phyloP scores from a whole-genome alignment of 495 filamentous ascomycete species.

The Thozetella sp. region DNA sequence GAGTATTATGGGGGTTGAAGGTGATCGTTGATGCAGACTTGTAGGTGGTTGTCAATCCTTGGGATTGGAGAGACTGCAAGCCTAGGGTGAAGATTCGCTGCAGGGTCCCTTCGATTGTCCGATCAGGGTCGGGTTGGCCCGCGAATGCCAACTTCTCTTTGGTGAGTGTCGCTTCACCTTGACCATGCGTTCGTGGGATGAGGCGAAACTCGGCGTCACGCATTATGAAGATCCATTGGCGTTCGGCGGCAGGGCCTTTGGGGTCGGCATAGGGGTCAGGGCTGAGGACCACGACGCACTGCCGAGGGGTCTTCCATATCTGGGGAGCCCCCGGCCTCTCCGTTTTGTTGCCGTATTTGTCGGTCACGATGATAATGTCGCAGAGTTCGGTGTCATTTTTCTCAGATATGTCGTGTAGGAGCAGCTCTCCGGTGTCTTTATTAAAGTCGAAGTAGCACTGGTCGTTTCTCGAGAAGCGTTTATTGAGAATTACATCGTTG shows the following conservation, averaged over 20 bases:
- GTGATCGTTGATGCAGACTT: conserved; percentile 7
- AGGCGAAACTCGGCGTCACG: conserved; percentile 8
- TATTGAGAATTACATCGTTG: conserved; percentile 12
- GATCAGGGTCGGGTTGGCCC: conserved; percentile 10
- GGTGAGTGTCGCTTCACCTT: conserved; percentile 7
- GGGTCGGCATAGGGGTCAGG: conserved; percentile 9
- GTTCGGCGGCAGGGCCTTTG: too few relatives aligned
- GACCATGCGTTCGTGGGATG: conserved; percentile 7
- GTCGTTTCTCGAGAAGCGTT: conserved; percentile 11
- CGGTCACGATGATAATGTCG: not conserved
- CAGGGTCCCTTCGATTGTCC: conserved; percentile 10
- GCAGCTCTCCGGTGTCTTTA: conserved; percentile 13
- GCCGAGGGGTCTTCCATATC: conserved; percentile 14
- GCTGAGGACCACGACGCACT: conserved; percentile 14
- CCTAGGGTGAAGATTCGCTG: conserved; percentile 12
- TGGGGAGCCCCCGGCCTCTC: not conserved
- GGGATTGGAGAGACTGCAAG: conserved; percentile 8
- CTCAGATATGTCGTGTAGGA: conserved; percentile 13
- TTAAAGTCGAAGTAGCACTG: conserved; percentile 15
- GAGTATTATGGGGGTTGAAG: conserved; percentile 13
- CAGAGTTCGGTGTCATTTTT: conserved; percentile 12
- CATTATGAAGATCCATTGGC: conserved; percentile 10
- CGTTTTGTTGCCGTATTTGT: not conserved
- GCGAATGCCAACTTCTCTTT: conserved; percentile 10
- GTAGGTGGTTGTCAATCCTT: conserved; percentile 8